phyloP scores from a whole-genome alignment of 441 rosid species.

The Gossypium schwendimanii region DNA sequence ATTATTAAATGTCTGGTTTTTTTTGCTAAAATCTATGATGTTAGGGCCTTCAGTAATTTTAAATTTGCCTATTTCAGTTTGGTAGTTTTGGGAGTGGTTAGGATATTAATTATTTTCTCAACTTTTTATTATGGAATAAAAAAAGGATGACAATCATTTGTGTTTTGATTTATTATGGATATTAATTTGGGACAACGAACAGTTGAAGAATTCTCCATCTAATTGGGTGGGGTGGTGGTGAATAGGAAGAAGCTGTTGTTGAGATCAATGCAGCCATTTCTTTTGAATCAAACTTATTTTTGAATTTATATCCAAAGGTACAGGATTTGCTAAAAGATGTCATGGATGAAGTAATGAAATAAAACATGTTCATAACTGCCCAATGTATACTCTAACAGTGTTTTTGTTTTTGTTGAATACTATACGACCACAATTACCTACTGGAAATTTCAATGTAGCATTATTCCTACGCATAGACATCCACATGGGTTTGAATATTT shows the following conservation, averaged over 20 bases:
- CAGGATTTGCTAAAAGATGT: neutral
- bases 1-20: neutral
- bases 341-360: neutral
- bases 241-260: neutral
- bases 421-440: conserved; percentile 9
- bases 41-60: neutral
- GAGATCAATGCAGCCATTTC: neutral
- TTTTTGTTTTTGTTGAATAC: neutral
- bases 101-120: conserved; percentile 9
- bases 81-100: conserved; percentile 16
- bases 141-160: no score
- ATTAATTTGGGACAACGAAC: no score
- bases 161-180: no score
- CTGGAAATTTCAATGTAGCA: neutral
- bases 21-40: neutral
- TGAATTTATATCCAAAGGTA: neutral
- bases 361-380: conserved; percentile 1
- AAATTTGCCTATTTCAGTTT: conserved; percentile 11
- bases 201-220: no score
- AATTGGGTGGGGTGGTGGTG: conserved; percentile 16
- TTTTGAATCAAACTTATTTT: neutral
- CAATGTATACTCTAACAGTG: neutral
- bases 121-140: neutral
- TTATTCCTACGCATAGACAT: neutral
- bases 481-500: neutral